phyloP scores from a whole-genome alignment of 2,329 filamentous ascomycete genomes.

The Talaromyces sp. region DNA sequence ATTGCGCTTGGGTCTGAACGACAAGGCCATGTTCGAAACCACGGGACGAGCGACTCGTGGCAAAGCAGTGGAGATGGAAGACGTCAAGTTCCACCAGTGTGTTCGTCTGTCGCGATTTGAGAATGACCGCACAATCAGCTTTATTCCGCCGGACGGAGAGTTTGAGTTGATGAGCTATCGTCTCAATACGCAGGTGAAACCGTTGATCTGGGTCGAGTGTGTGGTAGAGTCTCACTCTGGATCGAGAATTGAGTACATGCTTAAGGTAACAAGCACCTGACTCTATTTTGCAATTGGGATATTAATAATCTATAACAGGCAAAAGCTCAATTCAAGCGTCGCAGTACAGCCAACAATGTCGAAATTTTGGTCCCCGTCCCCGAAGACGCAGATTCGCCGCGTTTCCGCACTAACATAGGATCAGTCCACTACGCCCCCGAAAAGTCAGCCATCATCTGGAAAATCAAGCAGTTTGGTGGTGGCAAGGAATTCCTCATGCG shows the following conservation, averaged over 20 bases:
- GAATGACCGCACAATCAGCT: conserved; percentile 97
- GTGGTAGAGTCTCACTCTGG: conserved; percentile 94
- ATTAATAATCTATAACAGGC: conserved; percentile 48
- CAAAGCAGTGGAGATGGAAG: conserved; percentile 99
- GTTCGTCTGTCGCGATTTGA: conserved; percentile 94
- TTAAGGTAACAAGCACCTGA: conserved; percentile 61
- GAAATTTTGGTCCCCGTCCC: conserved; percentile 96
- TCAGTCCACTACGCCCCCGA: conserved; percentile 97
- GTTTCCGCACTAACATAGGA: conserved; percentile 96
- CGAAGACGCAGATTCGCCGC: conserved; percentile 91
- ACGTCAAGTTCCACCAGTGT: conserved; percentile 99
- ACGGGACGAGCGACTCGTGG: conserved; percentile 90
- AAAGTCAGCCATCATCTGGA: conserved; percentile 97
- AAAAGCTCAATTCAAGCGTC: conserved; percentile 94
- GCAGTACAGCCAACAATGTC: conserved; percentile 97
- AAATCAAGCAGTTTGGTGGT: conserved; percentile 99
- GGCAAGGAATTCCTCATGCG: conserved; percentile 98
- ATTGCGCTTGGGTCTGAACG: conserved; percentile 86
- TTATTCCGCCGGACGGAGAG: conserved; percentile 96
- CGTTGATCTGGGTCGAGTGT: conserved; percentile 97
- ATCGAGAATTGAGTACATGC: conserved; percentile 96
- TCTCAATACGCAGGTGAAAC: conserved; percentile 97
- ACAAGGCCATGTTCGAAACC: conserved; percentile 99
- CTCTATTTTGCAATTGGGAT: neutral
- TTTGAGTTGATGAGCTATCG: conserved; percentile 99